These are phyloP conservation scores for Periconia sp. DNA, from an alignment of 2,329 filamentous ascomycete genomes.

Conservation along the genomic window DNA sequence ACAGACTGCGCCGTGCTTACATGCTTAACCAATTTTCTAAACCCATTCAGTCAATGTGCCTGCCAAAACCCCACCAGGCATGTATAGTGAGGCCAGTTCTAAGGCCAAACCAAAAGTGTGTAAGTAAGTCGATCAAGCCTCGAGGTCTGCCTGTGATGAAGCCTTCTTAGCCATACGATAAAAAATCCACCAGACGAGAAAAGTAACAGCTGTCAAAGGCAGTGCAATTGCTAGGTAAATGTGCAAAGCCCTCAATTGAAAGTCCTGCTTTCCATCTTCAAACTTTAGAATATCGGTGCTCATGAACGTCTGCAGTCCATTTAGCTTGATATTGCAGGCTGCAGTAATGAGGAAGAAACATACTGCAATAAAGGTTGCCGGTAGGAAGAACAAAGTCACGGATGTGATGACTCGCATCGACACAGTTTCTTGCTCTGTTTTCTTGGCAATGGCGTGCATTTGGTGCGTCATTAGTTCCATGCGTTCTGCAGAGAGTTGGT, in stretches of 20 bases:
- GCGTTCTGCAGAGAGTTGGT: slow-evolving; percentile 22
- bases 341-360: not conserved
- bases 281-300: slow-evolving; percentile 42
- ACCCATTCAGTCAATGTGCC: not conserved
- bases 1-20: not conserved
- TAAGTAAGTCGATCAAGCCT: not conserved
- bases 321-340: not conserved
- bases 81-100: not conserved
- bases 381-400: slow-evolving; percentile 48
- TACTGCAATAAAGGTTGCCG: slow-evolving; percentile 48
- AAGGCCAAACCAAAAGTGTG: not conserved
- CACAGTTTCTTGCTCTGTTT: slow-evolving; percentile 44
- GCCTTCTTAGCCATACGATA: slow-evolving; percentile 32
- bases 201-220: slow-evolving; percentile 39
- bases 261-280: slow-evolving; percentile 14
- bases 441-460: slow-evolving; percentile 37
- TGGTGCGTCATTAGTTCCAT: slow-evolving; percentile 31
- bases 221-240: slow-evolving; percentile 39
- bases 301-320: slow-evolving; percentile 42
- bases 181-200: slow-evolving; percentile 37
- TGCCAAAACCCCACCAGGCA: not conserved
- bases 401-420: slow-evolving; percentile 48
- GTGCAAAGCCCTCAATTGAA: slow-evolving; percentile 19
- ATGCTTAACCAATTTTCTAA: not conserved
- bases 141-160: not conserved